Conservation (phyloP, 2,329 filamentous ascomycete genomes). For the Thielaviopsis populi region DNA sequence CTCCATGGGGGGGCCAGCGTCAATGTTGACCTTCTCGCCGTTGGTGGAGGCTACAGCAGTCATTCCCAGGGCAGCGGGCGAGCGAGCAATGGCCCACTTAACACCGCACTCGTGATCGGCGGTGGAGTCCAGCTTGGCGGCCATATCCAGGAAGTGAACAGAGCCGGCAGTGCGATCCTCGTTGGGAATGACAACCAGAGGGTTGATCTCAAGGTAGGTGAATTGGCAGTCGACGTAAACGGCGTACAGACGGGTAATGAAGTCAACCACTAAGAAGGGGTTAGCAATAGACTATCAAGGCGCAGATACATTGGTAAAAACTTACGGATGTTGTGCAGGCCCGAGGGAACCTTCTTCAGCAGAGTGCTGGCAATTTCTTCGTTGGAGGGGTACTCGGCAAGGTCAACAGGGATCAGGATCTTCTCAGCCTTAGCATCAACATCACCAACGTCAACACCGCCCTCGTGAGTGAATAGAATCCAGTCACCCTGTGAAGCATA, state of each 20-base stretch:
- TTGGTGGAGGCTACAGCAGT: slow-evolving; percentile 47
- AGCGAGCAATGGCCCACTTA: slow-evolving; percentile 95
- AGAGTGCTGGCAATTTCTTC: slow-evolving; percentile 74
- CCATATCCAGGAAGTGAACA: slow-evolving; percentile 95
- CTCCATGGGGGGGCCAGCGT: slow-evolving; percentile 94
- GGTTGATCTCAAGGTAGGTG: slow-evolving; percentile 99
- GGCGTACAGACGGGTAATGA: slow-evolving; percentile 94
- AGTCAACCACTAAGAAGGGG: slow-evolving; percentile 59
- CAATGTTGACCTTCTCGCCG: slow-evolving; percentile 71
- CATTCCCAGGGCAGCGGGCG: slow-evolving; percentile 74
- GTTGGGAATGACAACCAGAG: slow-evolving; percentile 94
- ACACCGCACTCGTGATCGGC: slow-evolving; percentile 98
- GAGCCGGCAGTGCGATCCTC: slow-evolving; percentile 78
- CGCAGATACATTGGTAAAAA: neutral
- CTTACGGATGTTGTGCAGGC: slow-evolving; percentile 74
- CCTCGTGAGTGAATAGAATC: slow-evolving; percentile 99
- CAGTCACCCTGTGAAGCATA: slow-evolving; percentile 73
- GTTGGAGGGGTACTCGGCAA: slow-evolving; percentile 89
- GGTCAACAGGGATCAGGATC: slow-evolving; percentile 90
- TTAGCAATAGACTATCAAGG: neutral
- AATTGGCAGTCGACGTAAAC: slow-evolving; percentile 99
- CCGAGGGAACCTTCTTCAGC: slow-evolving; percentile 84
- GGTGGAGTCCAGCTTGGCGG: slow-evolving; percentile 97
- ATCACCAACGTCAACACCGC: slow-evolving; percentile 98
- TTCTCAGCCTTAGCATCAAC: slow-evolving; percentile 98